These are phyloP conservation scores for Butyriboletus loyo DNA, from an alignment of 768 basidiomycete species.

Conservation along the genomic window DNA sequence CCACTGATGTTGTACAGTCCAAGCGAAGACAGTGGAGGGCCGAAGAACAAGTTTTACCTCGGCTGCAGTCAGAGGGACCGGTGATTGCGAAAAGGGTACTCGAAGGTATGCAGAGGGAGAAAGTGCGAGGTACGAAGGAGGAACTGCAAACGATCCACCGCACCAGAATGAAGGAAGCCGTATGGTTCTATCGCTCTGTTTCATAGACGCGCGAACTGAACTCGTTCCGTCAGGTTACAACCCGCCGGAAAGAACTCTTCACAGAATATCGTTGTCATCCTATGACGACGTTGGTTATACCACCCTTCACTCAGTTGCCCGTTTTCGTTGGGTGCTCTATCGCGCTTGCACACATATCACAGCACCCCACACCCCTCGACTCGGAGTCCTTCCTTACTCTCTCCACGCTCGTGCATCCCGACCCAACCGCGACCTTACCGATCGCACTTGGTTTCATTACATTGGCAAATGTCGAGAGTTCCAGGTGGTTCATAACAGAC, in stretches of 20 bases:
- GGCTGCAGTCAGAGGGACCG: constrained; percentile 49
- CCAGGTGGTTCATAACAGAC: constrained; percentile 67
- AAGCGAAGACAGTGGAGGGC: constrained; percentile 56
- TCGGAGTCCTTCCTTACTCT: constrained; percentile 76
- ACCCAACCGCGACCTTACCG: constrained; percentile 67
- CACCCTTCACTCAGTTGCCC: constrained; percentile 66
- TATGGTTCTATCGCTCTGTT: constrained; percentile 22
- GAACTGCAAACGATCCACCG: constrained; percentile 46
- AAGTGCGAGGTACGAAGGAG: constrained; percentile 54
- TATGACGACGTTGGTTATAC: constrained; percentile 53
- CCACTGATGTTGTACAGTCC: constrained; percentile 41
- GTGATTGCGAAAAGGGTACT: constrained; percentile 32
- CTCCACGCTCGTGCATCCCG: constrained; percentile 65
- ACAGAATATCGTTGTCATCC: constrained; percentile 57
- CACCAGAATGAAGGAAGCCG: constrained; percentile 47
- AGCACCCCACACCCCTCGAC: constrained; percentile 64
- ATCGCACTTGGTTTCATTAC: constrained; percentile 70
- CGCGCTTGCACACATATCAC: constrained; percentile 52
- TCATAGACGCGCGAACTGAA: constrained; percentile 1
- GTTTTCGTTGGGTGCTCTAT: constrained; percentile 67
- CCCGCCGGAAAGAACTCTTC: constrained; percentile 58
- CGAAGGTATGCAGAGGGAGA: constrained; percentile 52
- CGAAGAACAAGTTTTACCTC: constrained; percentile 60
- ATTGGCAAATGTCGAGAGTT: constrained; percentile 76
- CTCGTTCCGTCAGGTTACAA: constrained; percentile 41